phyloP scores from a whole-genome alignment of 306 rosid species.

The Ziziphus jujuba region DNA sequence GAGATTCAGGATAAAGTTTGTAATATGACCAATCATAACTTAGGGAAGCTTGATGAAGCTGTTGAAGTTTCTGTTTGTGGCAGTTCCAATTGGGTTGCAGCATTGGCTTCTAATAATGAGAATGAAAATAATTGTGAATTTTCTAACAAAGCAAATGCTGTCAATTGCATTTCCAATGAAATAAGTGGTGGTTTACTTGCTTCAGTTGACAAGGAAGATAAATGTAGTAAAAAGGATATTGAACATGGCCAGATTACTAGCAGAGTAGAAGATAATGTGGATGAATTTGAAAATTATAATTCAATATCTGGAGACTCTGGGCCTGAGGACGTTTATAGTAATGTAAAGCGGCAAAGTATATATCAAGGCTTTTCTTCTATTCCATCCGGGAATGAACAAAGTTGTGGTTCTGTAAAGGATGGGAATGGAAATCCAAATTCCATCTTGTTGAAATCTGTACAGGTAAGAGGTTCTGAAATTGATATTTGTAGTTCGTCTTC shows the following conservation, averaged over 20 bases:
- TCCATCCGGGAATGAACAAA: constrained; percentile 26
- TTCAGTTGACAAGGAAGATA: constrained; percentile 32
- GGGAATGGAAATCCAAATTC: constrained; percentile 27
- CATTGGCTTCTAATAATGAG: constrained; percentile 21
- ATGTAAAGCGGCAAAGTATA: constrained; percentile 30
- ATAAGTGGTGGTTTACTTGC: constrained; percentile 25
- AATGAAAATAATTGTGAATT: constrained; percentile 18
- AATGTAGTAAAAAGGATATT: constrained; percentile 22
- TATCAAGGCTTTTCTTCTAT: constrained; percentile 35
- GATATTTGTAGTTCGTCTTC: constrained; percentile 31
- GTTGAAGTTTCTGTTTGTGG: constrained; percentile 29
- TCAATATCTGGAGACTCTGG: constrained; percentile 26
- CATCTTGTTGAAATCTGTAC: constrained; percentile 27
- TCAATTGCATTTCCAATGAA: constrained; percentile 23
- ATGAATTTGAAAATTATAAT: constrained; percentile 25
- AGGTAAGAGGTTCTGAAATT: constrained; percentile 24
- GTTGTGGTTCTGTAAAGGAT: constrained; percentile 14
- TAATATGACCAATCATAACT: constrained; percentile 25
- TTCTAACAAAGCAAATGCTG: constrained; percentile 37
- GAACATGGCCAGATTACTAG: constrained; percentile 23
- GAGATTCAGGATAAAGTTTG: constrained; percentile 25
- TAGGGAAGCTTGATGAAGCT: constrained; percentile 28
- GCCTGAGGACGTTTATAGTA: constrained; percentile 26
- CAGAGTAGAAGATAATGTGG: constrained; percentile 30
- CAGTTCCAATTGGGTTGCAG: constrained; percentile 24